Base-by-base conservation (phyloP, 2,329 filamentous ascomycete species). In the Phialocephala subalpina region DNA sequence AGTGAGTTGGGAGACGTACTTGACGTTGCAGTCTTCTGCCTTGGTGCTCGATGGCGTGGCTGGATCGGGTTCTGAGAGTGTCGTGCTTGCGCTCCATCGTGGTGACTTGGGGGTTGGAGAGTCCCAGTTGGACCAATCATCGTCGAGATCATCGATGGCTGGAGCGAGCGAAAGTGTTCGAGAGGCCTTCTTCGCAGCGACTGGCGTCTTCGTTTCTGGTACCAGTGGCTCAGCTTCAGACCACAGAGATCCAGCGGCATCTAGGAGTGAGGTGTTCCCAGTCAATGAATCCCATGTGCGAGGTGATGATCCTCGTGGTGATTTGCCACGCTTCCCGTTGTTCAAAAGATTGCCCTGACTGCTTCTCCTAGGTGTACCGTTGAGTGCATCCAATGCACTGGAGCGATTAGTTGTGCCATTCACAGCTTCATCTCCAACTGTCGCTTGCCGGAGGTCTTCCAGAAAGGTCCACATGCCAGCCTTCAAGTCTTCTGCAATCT, bases 401-500 rank as follows among this genome's bases (percentile, higher is more conserved):
- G 67, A 52, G 58, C 65, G 62, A 42, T 70, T 72, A 14, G 67
- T 67, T 25, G 67, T 67, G 49, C 88, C 90, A 67, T 84, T 88
- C 69, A 93, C 87, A 18, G 90, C 92, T 80, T 99, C 96, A 62
- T 99, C 96, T 27, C 96, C 96, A 7, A 99, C 94, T 0, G 96
- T 97, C 16, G 95, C 97, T 79, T 98, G 96, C 71, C 94, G 87
- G 57, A 99, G 88, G 76, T 99, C 96, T 77, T 98, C 96, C 66
- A 97, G 89, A 79, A 99, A 99, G 1, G 93, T 97, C 88, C 92
- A 94, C 58, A 99, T 81, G 1, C 96, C 95, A 60, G 96, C 88
- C 77, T 90, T 93, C 78, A 99, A 89, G 79, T 97, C 96, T 66
- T 92, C 91, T 18, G 76, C 76, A 42, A 78, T 72, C 38, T 76